Conservation (phyloP, 2,329 filamentous ascomycete genomes). For the Sphaerulina vaccinii region DNA sequence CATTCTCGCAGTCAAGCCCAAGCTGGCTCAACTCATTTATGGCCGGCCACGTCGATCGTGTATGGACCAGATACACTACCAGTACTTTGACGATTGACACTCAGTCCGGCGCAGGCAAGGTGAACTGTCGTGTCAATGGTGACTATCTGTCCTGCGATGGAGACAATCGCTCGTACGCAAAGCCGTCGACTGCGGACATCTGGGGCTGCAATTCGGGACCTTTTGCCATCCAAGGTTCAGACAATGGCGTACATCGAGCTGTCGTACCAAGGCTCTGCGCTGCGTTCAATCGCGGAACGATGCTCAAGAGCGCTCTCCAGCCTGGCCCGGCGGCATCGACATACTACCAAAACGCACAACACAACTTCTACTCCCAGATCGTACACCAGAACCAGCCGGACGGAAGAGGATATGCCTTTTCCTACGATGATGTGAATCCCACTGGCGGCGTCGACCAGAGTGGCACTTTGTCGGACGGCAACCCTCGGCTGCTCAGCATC, state of each 20-base stretch:
- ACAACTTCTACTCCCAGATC: conserved; percentile 58
- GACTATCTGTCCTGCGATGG: conserved; percentile 45
- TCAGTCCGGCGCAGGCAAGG: conserved; percentile 56
- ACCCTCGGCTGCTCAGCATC: conserved; percentile 46
- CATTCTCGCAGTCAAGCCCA: conserved; percentile 45
- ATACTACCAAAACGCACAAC: conserved; percentile 47
- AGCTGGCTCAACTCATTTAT: conserved; percentile 52
- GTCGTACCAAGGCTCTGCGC: conserved; percentile 73
- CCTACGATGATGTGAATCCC: conserved; percentile 64
- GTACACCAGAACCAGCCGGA: conserved; percentile 61
- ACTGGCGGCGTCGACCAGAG: conserved; percentile 47
- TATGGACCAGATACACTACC: conserved; percentile 51
- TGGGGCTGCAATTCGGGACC: conserved; percentile 66
- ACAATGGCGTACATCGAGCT: conserved; percentile 49
- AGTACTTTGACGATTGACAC: conserved; percentile 61
- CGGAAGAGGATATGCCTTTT: conserved; percentile 63
- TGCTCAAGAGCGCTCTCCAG: conserved; percentile 53
- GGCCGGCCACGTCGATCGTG: conserved; percentile 51
- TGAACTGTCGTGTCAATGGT: conserved; percentile 49
- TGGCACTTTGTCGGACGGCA: conserved; percentile 47
- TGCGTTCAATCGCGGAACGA: conserved; percentile 71
- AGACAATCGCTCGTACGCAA: conserved; percentile 50
- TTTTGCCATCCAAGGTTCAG: conserved; percentile 49
- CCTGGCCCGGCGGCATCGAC: conserved; percentile 39
- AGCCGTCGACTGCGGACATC: conserved; percentile 63